phyloP scores from a whole-genome alignment of 192 early-diverging fungal species.

The Thoreauomyces humboldtii region DNA sequence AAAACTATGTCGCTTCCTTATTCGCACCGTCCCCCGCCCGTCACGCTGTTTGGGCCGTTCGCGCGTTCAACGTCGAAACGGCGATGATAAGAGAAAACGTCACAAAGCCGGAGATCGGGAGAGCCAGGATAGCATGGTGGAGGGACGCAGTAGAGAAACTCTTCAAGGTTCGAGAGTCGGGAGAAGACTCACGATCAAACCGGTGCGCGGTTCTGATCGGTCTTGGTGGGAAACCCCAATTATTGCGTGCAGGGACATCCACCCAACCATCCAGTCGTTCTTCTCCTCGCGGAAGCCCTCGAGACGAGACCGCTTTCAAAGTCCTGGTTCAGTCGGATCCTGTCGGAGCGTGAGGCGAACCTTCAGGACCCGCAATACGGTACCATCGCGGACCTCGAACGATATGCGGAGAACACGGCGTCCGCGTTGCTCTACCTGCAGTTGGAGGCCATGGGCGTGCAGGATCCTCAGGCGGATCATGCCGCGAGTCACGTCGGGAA shows the following conservation, averaged over 20 bases:
- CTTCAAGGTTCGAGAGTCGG: constrained; percentile 44
- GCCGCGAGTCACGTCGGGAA: constrained; percentile 88
- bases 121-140: constrained; percentile 88
- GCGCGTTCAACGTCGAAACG: constrained; percentile 90
- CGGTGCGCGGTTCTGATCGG: no score
- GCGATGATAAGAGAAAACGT: constrained; percentile 75
- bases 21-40: constrained; percentile 72
- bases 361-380: constrained; percentile 66
- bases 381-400: constrained; percentile 74
- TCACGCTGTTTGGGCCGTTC: constrained; percentile 68
- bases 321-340: constrained; percentile 78
- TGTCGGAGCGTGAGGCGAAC: constrained; percentile 62
- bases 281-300: constrained; percentile 63
- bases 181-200: not conserved
- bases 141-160: constrained; percentile 71
- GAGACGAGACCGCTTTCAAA: constrained; percentile 57
- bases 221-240: constrained; percentile 8
- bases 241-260: constrained; percentile 51
- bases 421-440: constrained; percentile 87
- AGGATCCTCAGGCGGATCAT: constrained; percentile 82
- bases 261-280: constrained; percentile 73
- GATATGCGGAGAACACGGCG: constrained; percentile 84
- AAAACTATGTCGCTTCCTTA: constrained; percentile 72
- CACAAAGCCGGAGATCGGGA: constrained; percentile 64
- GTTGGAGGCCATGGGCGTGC: constrained; percentile 79